Evolutionary conservation across 768 basidiomycete species (phyloP).

Genomic region (Boletus subparvulus): DNA sequence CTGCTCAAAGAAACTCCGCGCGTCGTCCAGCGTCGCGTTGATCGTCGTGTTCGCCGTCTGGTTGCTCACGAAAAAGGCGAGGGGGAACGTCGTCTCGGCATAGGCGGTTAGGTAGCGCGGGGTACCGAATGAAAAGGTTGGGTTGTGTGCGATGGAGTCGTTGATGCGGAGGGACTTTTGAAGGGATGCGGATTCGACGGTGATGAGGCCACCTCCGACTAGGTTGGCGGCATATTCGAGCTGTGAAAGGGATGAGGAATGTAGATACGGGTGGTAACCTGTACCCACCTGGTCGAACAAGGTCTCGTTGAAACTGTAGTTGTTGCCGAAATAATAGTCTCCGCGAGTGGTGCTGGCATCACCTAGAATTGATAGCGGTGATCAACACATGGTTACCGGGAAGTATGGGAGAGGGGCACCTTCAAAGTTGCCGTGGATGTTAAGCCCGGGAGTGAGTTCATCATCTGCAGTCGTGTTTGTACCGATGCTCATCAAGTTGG

Average conservation of each 20-base stretch:
- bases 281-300: constrained; percentile 18
- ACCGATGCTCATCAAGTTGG: constrained; percentile 28
- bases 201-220: constrained; percentile 19
- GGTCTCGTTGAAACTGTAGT: constrained; percentile 28
- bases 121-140: constrained; percentile 22
- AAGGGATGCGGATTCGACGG: constrained; percentile 20
- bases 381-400: not conserved
- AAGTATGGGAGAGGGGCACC: not conserved
- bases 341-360: constrained; percentile 26
- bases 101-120: constrained; percentile 22
- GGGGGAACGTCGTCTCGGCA: constrained; percentile 21
- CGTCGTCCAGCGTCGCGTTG: constrained; percentile 11
- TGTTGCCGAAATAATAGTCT: constrained; percentile 29
- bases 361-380: constrained; percentile 3
- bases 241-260: constrained; percentile 5
- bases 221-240: constrained; percentile 17
- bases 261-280: not conserved
- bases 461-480: constrained; percentile 16
- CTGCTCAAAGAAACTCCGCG: constrained; percentile 18
- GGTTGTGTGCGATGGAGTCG: constrained; percentile 27
- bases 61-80: constrained; percentile 27
- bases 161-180: constrained; percentile 25
- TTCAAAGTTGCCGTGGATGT: constrained; percentile 26
- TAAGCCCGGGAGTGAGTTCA: constrained; percentile 16
- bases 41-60: constrained; percentile 20